Evolutionary conservation across 352 stramenopile species (phyloP).

Genomic region (Globisporangium uncinulatum): DNA sequence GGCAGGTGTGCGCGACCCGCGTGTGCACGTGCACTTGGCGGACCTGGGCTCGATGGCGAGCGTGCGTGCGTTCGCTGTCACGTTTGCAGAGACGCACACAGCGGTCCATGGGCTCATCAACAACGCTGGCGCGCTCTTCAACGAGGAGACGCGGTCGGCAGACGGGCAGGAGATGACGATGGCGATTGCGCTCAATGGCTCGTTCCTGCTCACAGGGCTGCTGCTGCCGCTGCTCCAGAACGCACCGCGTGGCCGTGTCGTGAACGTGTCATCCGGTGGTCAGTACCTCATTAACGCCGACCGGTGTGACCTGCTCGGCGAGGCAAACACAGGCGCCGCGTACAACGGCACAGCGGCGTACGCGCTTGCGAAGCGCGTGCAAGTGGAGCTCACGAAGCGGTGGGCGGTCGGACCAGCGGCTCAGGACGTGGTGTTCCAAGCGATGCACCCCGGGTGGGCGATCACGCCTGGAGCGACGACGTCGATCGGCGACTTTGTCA

Average conservation of each 20-base stretch:
- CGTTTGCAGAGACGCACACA: conserved; percentile 16
- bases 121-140: conserved; percentile 41
- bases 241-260: conserved; percentile 30
- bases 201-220: conserved; percentile 40
- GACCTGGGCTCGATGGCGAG: conserved; percentile 40
- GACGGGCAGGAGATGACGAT: conserved; percentile 35
- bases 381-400: conserved; percentile 43
- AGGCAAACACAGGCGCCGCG: conserved; percentile 13
- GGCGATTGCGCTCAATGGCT: conserved; percentile 32
- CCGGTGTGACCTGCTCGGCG: conserved; percentile 21
- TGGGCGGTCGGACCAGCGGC: conserved; percentile 28
- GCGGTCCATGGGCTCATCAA: conserved; percentile 40
- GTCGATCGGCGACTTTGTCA: conserved; percentile 32
- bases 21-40: conserved; percentile 34
- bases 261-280: conserved; percentile 45
- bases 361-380: conserved; percentile 35
- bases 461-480: conserved; percentile 31
- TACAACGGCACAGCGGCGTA: conserved; percentile 37
- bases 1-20: conserved; percentile 20
- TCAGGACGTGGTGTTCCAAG: conserved; percentile 36
- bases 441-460: conserved; percentile 49
- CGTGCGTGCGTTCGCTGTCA: conserved; percentile 28
- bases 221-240: conserved; percentile 39
- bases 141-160: conserved; percentile 23
- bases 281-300: conserved; percentile 40